These are phyloP conservation scores for Candida pseudofarinosa DNA, from an alignment of 805 yeast genomes.

Conservation along the genomic window DNA sequence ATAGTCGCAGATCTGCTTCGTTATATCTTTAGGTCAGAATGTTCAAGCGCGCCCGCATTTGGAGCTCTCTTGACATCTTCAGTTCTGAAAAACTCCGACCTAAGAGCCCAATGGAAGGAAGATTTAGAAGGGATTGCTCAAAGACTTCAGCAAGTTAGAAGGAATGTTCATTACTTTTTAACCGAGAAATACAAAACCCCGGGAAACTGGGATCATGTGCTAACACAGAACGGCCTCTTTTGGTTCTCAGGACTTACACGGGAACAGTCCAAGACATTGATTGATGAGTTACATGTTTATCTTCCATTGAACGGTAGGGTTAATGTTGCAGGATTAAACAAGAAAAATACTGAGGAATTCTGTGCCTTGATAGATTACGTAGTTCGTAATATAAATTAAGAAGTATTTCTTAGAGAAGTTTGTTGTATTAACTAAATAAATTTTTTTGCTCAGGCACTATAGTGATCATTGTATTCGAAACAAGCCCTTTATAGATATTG, in stretches of 20 bases:
- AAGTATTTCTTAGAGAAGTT: neutral
- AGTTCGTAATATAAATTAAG: slow-evolving; percentile 17
- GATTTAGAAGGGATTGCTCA: slow-evolving; percentile 28
- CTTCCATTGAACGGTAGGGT: slow-evolving; percentile 38
- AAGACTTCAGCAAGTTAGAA: slow-evolving; percentile 31
- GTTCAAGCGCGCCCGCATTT: slow-evolving; percentile 45
- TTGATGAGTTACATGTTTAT: slow-evolving; percentile 35
- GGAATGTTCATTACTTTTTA: slow-evolving; percentile 24
- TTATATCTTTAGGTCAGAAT: slow-evolving; percentile 33
- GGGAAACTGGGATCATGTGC: slow-evolving; percentile 38
- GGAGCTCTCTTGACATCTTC: slow-evolving; percentile 41
- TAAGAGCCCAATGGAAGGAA: slow-evolving; percentile 29
- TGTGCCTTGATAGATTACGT: slow-evolving; percentile 34
- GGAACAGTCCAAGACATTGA: slow-evolving; percentile 29
- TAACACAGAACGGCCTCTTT: slow-evolving; percentile 39
- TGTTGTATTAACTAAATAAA: slow-evolving; percentile 5
- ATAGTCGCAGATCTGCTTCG: slow-evolving; percentile 23
- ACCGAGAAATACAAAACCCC: slow-evolving; percentile 33
- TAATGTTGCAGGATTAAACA: slow-evolving; percentile 43
- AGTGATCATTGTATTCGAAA: slow-evolving; percentile 58
- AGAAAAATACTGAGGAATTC: slow-evolving; percentile 34
- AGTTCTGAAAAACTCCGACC: slow-evolving; percentile 22
- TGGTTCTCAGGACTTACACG: slow-evolving; percentile 41
- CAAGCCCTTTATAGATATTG: slow-evolving; percentile 52
- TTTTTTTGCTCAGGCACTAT: slow-evolving; percentile 66